A percentile compares a stretch with the other conserved stretches of the same genome.
These are phyloP conservation scores for Akanthomyces uredinophilus DNA, from an alignment of 2,329 filamentous ascomycete genomes.

Conservation along the genomic window DNA sequence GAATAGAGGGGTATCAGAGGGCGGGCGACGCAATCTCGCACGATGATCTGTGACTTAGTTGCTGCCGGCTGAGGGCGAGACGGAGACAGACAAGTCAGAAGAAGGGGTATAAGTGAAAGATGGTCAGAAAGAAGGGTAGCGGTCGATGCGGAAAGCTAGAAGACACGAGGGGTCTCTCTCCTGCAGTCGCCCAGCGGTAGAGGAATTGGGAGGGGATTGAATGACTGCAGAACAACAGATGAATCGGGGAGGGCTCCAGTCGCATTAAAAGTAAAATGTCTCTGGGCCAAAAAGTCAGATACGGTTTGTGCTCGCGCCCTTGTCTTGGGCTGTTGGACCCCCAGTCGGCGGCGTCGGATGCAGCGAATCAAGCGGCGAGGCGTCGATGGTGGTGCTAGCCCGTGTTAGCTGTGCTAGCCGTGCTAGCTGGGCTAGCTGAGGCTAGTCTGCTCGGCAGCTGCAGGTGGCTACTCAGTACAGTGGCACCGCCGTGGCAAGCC, in stretches of 20 bases:
- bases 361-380: neutral
- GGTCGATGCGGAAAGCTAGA: neutral
- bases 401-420: neutral
- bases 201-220: neutral
- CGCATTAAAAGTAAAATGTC: neutral
- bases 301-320: neutral
- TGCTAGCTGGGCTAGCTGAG: neutral
- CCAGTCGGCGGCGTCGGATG: neutral
- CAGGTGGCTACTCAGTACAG: no score
- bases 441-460: neutral
- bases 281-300: conserved; percentile 2
- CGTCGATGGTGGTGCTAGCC: neutral
- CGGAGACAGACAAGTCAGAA: neutral
- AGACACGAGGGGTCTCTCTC: neutral
- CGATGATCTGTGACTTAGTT: neutral
- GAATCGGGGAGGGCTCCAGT: neutral
- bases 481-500: no score
- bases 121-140: neutral
- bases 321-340: neutral
- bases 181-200: neutral
- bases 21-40: neutral
- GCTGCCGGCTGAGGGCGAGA: neutral
- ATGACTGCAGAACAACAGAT: neutral
- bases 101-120: neutral
- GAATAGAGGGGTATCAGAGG: no score